Evolutionary conservation across 495 filamentous ascomycete genomes (phyloP).

Genomic region (Astrothelium subdiscretum): DNA sequence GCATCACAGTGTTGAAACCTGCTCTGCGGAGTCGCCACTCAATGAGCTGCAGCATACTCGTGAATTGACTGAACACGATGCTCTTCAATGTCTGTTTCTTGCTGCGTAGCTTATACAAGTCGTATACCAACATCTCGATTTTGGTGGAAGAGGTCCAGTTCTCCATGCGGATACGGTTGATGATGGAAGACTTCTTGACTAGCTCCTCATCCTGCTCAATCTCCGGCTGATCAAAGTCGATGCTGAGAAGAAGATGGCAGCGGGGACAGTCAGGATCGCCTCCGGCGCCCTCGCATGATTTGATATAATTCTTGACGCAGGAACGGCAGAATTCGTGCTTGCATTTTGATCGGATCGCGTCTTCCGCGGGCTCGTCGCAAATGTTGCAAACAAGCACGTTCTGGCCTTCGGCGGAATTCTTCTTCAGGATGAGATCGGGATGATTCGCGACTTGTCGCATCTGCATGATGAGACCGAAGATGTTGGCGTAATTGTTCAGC

Average conservation of each 20-base stretch:
- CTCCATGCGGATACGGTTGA: slow-evolving; percentile 94
- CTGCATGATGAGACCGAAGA: slow-evolving; percentile 83
- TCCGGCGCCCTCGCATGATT: slow-evolving; percentile 48
- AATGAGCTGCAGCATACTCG: slow-evolving; percentile 63
- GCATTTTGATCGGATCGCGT: slow-evolving; percentile 82
- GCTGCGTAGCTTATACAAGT: slow-evolving; percentile 75
- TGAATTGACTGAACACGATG: slow-evolving; percentile 63
- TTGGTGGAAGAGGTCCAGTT: slow-evolving; percentile 96
- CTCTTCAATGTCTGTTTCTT: slow-evolving; percentile 89
- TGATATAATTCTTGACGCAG: slow-evolving; percentile 75
- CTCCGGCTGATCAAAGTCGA: slow-evolving; percentile 87
- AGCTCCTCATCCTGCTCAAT: slow-evolving; percentile 75
- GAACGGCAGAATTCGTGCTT: slow-evolving; percentile 90
- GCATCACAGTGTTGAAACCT: slow-evolving; percentile 94
- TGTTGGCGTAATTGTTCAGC: slow-evolving; percentile 92
- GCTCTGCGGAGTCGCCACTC: slow-evolving; percentile 93
- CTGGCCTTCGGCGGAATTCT: slow-evolving; percentile 70
- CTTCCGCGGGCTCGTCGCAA: slow-evolving; percentile 91
- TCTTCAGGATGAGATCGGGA: slow-evolving; percentile 85
- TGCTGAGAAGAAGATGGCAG: slow-evolving; percentile 79
- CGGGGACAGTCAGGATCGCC: slow-evolving; percentile 69
- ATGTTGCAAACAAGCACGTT: slow-evolving; percentile 86
- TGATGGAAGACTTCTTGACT: slow-evolving; percentile 89
- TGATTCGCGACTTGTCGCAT: slow-evolving; percentile 97
- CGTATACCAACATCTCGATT: slow-evolving; percentile 90